Evolutionary conservation across 179 eudicot genomes (phyloP).

Genomic region (Patellifolia procumbens): DNA sequence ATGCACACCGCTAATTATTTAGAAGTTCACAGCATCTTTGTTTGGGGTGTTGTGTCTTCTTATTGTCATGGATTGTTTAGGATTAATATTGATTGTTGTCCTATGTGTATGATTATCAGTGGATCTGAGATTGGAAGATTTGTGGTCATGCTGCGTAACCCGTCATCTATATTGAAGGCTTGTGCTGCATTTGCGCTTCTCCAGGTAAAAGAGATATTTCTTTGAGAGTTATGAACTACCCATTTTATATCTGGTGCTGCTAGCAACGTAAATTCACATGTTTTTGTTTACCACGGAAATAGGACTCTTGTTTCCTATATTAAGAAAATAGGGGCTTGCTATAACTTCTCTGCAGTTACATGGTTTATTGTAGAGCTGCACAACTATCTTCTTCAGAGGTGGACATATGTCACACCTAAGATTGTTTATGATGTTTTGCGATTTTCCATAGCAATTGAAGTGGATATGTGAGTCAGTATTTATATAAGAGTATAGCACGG

Average conservation of each 20-base stretch:
- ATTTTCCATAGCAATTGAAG: not conserved
- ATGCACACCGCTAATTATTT: slow-evolving; percentile 14
- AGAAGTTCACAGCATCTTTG: not conserved
- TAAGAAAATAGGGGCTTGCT: not conserved
- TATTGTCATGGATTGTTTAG: too few species aligned
- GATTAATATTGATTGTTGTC: slow-evolving; percentile 2
- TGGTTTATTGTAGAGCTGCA: not conserved
- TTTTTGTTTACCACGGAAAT: not conserved
- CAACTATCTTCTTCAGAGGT: not conserved
- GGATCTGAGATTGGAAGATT: slow-evolving; percentile 95
- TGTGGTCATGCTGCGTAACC: slow-evolving; percentile 80
- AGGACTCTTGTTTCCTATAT: not conserved
- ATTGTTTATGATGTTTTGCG: not conserved
- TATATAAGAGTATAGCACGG: not conserved
- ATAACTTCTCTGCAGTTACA: not conserved
- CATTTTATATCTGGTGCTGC: slow-evolving; percentile 5
- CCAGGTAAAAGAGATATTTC: slow-evolving; percentile 53
- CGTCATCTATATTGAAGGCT: slow-evolving; percentile 67
- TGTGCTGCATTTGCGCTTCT: slow-evolving; percentile 99
- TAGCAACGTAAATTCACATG: not conserved
- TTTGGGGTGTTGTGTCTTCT: not conserved
- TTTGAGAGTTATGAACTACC: too few species aligned
- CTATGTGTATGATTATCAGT: slow-evolving; percentile 38
- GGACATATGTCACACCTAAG: not conserved
- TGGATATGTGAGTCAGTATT: not conserved